These are phyloP conservation scores for Xylaria longipes DNA, from an alignment of 495 filamentous ascomycete genomes.

Conservation along the genomic window DNA sequence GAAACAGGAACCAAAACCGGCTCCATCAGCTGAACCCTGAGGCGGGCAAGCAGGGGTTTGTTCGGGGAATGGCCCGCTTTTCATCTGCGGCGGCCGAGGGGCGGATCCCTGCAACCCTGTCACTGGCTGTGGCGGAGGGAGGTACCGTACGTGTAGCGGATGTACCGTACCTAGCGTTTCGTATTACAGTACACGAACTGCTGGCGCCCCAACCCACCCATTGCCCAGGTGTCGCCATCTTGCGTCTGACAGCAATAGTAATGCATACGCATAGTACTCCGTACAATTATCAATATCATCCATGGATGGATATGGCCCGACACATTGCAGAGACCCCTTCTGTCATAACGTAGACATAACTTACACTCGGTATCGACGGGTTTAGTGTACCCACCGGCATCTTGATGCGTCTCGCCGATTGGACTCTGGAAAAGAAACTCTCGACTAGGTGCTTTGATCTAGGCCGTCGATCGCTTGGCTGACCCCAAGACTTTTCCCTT, in stretches of 20 bases:
- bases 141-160: not conserved
- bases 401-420: not conserved
- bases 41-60: not conserved
- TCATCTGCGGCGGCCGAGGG: not conserved
- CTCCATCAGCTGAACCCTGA: conserved; percentile 4
- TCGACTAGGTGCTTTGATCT: not conserved
- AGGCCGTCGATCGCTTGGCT: conserved; percentile 10
- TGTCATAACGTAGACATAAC: not conserved
- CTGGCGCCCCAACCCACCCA: not conserved
- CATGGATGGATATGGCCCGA: too few relatives aligned
- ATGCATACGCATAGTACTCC: too few relatives aligned
- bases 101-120: not conserved
- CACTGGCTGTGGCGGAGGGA: not conserved
- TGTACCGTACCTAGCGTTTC: not conserved
- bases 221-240: too few relatives aligned
- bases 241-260: too few relatives aligned
- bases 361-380: conserved; percentile 1
- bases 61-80: not conserved
- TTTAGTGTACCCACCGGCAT: conserved; percentile 1
- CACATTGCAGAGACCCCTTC: too few relatives aligned
- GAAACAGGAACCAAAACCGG: not conserved
- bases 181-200: not conserved
- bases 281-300: too few relatives aligned
- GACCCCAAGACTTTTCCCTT: not conserved
- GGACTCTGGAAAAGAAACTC: not conserved